Base-by-base conservation (phyloP, 805 yeast species). In the Hermanozyma aechmeae region DNA sequence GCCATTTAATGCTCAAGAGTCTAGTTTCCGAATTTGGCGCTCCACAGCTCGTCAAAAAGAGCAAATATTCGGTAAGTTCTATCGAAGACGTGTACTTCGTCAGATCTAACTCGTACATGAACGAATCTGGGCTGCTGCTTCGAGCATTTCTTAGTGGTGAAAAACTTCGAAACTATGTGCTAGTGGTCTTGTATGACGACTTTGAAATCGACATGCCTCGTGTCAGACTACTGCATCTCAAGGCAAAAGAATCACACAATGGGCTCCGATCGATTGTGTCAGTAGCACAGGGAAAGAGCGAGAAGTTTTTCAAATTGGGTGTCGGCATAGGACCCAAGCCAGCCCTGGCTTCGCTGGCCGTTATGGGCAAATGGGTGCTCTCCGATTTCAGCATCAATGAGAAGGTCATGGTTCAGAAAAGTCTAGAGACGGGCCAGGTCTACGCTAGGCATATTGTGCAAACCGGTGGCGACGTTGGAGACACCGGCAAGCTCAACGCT, bases 321-420 rank as follows among this genome's bases (percentile, higher is more conserved):
- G 37, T 61, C 3, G 67, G 63, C 2, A 56, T 61, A 16, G 68
- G 68, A 2, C 68, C 68, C 5, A 61, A 61, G 34, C 68, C 67
- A 1, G 26, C 26, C 4, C 47, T 40, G 31, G 56, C 64, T 2
- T 40, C 51, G 6, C 46, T 43, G 23, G 58, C 51, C 26, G 43
- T 51, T 3, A 60, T 61, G 60, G 56, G 57, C 2, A 31, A 46
- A 9, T 61, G 67, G 67, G 68, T 61, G n/a, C 45, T 61, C n/a
- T 46, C 63, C 3, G 35, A 39, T 13, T 56, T 61, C 37, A 46
- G 34, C 16, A 38, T 23, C 8, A 35, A 38, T 1, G 66, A 61
- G 31, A 42, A 42, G 27, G 18, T 26, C 16, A 23, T 21, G 16
- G 34, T 53, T n/a, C n/a, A n/a, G n/a, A n/a, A n/a, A n/a, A 29